Base-by-base conservation (phyloP, 306 rosid genomes). In the Vigna angularis region DNA sequence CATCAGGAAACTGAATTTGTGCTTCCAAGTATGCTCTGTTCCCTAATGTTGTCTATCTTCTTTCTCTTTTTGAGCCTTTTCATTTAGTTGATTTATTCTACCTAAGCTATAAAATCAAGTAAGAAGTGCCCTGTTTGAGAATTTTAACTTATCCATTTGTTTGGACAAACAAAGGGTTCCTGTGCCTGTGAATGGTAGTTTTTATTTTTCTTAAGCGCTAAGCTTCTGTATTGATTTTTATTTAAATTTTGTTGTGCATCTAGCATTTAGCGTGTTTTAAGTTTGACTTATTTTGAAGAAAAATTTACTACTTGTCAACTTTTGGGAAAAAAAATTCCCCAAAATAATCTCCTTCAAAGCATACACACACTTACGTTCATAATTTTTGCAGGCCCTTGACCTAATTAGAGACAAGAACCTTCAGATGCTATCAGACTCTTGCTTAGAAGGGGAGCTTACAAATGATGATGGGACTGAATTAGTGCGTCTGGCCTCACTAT, bases 391-490 rank as follows among this genome's bases (percentile, higher is more conserved):
- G 98, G 98, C 98, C 64, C 97, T 95, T 38, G 98, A 95, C 86
- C 87, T 95, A 68, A 95, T 95, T 76, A 87, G 97, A 66, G 98
- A 92, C 91, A 86, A 92, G 84, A 91, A 92, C 83, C 83, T 92
- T 83, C 91, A 87, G 77, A 92, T 85, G 89, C 89, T 95, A 24
- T 87, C 97, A 53, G 98, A 95, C 86, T 95, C 98, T 71, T 92
- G 98, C 86, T 86, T 95, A 81, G 98, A 91, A 86, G 98, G 96
- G 65, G 93, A 95, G 83, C 91, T 95, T 81, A 83, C 98, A 73
- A 82, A 87, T 81, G 96, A 92, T 5, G 98, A 95, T 85, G 98
- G 97, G 28, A 91, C 97, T 30, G 97, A 91, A 64, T 87, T 95
- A 70, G 97, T 95, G 62, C 98, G 98, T 50, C 85, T 95, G 75